Base-by-base conservation (phyloP, 2,329 filamentous ascomycete species). In the Blastomyces parvus region DNA sequence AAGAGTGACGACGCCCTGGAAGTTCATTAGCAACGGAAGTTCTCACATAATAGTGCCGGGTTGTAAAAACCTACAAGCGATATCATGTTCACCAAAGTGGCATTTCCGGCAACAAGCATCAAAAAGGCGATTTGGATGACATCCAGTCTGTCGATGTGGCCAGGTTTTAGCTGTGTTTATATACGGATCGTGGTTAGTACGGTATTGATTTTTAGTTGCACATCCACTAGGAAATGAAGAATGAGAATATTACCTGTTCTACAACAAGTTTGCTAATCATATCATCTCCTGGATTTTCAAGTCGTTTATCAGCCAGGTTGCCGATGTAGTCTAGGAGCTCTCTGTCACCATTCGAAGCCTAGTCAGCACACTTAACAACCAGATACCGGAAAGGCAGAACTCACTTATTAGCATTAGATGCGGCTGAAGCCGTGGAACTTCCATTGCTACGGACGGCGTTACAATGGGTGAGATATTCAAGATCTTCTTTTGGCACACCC, bases 51-150 rank as follows among this genome's bases (percentile, higher is more conserved):
- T 27, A 19, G 38, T 33, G 22, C 4, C 7, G 5, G 14, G 36
- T 13, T 55, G 30, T 55, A 25, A 63, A 42, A 53, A 63, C 22
- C 50, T 50, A 78, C 78, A 40, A 82, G 71, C 0, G 75, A 73
- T 63, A 82, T 82, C 77, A 80, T 82, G 67, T 78, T 81, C 4
- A 82, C 76, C 77, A 82, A 80, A 0, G 81, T 82, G 0, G 80
- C 81, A 46, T 82, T 83, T 1, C 80, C 80, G 0, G 81, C 80
- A 1, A 81, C 80, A 1, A 83, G 74, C 5, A 82, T 71, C 8
- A 83, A 69, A 67, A 82, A 82, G 0, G 80, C 78, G 57, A 82
- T 80, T 63, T 81, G 78, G 0, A 81, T 67, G 14, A 66, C 70
- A 62, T 74, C 72, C 6, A 67, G 62, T 60, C 64, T 70, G 14